Evolutionary conservation across 352 stramenopile genomes (phyloP).

Genomic region (Globisporangium radiosum): DNA sequence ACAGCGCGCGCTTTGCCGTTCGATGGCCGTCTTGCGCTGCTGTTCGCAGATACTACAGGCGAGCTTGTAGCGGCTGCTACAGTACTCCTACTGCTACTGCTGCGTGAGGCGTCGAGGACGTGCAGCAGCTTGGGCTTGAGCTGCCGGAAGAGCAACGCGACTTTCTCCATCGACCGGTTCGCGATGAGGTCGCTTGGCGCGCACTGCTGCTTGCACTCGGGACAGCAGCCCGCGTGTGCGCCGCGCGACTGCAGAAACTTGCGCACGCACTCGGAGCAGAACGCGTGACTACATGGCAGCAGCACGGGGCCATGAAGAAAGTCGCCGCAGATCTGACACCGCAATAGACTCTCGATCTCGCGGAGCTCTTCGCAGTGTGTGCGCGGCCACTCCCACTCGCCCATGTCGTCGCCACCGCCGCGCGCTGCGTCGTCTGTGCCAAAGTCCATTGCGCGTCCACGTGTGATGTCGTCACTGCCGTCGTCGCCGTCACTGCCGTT

Average conservation of each 20-base stretch:
- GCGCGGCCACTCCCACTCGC: conserved; percentile 76
- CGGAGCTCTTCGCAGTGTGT: conserved; percentile 41
- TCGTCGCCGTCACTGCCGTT: not conserved
- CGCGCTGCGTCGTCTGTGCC: conserved; percentile 2
- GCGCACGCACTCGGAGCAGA: conserved; percentile 81
- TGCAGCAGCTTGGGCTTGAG: conserved; percentile 64
- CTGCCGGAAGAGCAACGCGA: conserved; percentile 57
- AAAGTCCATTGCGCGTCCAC: conserved; percentile 7
- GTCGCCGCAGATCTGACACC: conserved; percentile 80
- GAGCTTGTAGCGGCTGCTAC: not conserved
- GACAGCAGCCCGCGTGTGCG: conserved; percentile 63
- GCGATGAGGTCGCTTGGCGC: conserved; percentile 47
- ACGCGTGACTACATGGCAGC: conserved; percentile 72
- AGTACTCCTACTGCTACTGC: no score
- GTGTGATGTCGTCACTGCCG: not conserved
- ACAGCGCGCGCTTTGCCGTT: conserved; percentile 11
- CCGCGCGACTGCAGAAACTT: conserved; percentile 70
- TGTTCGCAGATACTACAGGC: not conserved
- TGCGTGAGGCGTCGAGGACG: conserved; percentile 17
- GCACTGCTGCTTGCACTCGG: conserved; percentile 73
- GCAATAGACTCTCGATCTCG: conserved; percentile 68
- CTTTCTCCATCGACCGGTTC: conserved; percentile 70
- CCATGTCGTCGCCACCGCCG: conserved; percentile 17
- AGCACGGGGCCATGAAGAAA: conserved; percentile 80
- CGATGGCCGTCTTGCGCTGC: not conserved